Evolutionary conservation across 148 eudicot species (phyloP), one percentile per base, ranked within the genome.

Genomic region (Chenopodium quinoa): DNA sequence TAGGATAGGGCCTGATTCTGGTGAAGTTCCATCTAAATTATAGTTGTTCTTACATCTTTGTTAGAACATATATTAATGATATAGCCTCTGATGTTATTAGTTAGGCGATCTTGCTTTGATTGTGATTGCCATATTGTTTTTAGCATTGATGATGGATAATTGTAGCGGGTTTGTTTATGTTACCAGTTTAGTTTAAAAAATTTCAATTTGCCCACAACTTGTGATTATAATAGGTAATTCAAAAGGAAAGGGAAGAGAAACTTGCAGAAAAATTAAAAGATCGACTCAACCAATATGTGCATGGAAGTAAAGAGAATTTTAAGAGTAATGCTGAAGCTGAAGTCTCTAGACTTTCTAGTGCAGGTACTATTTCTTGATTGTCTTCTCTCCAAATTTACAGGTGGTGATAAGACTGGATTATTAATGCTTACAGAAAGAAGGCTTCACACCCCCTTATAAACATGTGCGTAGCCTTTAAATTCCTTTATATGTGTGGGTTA

Each of bases 231-330:
- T 84, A 96, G 99, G 90, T 84, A 82, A 92, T 94, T 78, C 99
- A 96, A 77, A 96, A 83, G 89, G 99, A 96, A 78, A 90, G 99
- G 84, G 99, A 96, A 91, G 97, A 96, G 77, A 96, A 90, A 84
- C 94, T 96, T 75, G 87, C 87, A 44, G 85, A 86, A 79, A 86
- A 81, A 80, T 85, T 96, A 66, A 96, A 88, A 88, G 91, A 91
- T 77, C 91, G 94, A 31, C 97, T 96, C 64, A 88, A 94, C 81
- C 88, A 88, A 72, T 94, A 93, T 82, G 97, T 91, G 78, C 88
- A 91, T 87, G 99, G 97, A 50, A 88, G 89, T 85, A 96, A 96
- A 92, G 95, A 89, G 47, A 92, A 89, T 54, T 96, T 96, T 76
- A 79, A 85, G 65, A 77, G 71, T 84, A 83, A 90, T 62, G 98